These are phyloP conservation scores for Diaporthe citrichinensis DNA, from an alignment of 2,329 filamentous ascomycete species.

Conservation along the genomic window DNA sequence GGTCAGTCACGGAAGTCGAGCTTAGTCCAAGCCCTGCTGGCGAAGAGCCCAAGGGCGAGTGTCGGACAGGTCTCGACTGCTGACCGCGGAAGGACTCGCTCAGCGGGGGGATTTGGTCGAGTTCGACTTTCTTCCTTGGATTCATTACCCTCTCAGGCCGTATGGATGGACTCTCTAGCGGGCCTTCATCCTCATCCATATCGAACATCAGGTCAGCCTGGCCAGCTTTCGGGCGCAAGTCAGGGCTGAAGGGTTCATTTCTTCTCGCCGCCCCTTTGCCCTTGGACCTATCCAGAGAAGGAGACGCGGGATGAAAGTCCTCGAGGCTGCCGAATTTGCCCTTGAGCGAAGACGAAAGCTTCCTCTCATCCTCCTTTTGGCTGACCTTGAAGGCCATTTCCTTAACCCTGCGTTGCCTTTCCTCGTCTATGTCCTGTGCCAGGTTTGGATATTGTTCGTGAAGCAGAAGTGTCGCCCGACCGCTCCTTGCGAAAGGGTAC, in stretches of 20 bases:
- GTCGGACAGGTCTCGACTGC: slow-evolving; percentile 53
- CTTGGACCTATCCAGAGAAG: slow-evolving; percentile 60
- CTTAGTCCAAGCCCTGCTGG: slow-evolving; percentile 40
- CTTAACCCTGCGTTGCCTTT: slow-evolving; percentile 78
- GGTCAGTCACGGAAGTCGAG: slow-evolving; percentile 31
- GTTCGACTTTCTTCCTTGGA: slow-evolving; percentile 43
- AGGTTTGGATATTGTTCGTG: slow-evolving; percentile 76
- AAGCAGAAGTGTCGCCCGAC: slow-evolving; percentile 76
- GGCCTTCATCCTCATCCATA: slow-evolving; percentile 84
- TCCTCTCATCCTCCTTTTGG: slow-evolving; percentile 76
- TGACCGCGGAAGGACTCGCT: slow-evolving; percentile 56
- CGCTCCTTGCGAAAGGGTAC: slow-evolving; percentile 83
- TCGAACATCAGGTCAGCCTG: slow-evolving; percentile 87
- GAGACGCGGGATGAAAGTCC: slow-evolving; percentile 62
- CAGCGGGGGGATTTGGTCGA: slow-evolving; percentile 50
- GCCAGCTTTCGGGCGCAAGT: slow-evolving; percentile 77
- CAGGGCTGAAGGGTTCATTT: slow-evolving; percentile 75
- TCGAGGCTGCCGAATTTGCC: slow-evolving; percentile 75
- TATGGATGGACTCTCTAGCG: slow-evolving; percentile 50
- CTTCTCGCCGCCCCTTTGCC: slow-evolving; percentile 61
- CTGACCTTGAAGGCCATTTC: slow-evolving; percentile 79
- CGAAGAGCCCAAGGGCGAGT: slow-evolving; percentile 18
- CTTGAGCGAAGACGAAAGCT: slow-evolving; percentile 72
- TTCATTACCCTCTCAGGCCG: slow-evolving; percentile 46
- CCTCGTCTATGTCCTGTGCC: slow-evolving; percentile 76